phyloP scores from a whole-genome alignment of 345 rosid genomes.

The Abelmoschus esculentus region DNA sequence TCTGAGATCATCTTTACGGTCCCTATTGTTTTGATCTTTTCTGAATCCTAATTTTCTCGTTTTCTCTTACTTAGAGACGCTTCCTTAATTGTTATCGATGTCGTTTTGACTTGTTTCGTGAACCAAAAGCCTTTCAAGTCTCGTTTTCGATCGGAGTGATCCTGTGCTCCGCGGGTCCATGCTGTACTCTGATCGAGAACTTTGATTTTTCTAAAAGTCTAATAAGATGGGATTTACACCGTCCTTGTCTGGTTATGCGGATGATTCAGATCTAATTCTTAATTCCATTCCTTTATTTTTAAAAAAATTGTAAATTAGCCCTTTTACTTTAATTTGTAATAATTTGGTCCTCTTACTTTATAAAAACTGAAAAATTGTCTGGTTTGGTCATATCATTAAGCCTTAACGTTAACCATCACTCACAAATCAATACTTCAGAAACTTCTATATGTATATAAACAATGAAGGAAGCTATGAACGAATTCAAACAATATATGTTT shows the following conservation, averaged over 20 bases:
- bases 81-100: slow-evolving; percentile 18
- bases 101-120: slow-evolving; percentile 27
- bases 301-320: no score
- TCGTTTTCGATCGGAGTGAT: slow-evolving; percentile 18
- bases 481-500: no score
- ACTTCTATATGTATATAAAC: no score
- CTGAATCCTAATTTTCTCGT: slow-evolving; percentile 2
- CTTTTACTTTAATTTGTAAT: no score
- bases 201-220: background rate
- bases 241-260: background rate
- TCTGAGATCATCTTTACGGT: slow-evolving; percentile 60
- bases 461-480: no score
- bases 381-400: no score
- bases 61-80: slow-evolving; percentile 9
- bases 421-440: no score
- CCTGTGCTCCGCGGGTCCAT: slow-evolving; percentile 10
- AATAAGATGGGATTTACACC: background rate
- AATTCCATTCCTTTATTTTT: no score
- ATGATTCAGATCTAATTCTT: no score
- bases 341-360: no score
- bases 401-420: no score
- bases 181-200: slow-evolving; percentile 3
- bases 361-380: no score
- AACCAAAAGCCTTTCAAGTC: slow-evolving; percentile 24
- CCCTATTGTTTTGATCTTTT: slow-evolving; percentile 9